These are phyloP conservation scores for Carex parvula DNA, from an alignment of 176 grass and related monocot species.

Conservation along the genomic window DNA sequence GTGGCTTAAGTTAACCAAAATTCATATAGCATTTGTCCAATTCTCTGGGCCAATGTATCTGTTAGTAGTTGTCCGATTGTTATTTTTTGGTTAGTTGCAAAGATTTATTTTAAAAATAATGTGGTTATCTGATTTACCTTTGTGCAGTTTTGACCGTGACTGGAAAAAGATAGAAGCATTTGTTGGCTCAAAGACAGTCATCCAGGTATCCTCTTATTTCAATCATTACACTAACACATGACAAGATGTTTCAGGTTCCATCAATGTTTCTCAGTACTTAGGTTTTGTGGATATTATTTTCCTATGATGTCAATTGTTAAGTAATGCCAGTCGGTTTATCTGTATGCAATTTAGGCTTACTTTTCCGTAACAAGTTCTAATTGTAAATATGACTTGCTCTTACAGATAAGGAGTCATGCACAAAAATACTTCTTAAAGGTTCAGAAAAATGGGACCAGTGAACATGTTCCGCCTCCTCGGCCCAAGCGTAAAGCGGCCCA, in stretches of 20 bases:
- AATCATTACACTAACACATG: background rate
- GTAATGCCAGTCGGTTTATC: background rate
- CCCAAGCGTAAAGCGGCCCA: conserved; percentile 98
- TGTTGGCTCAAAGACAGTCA: conserved; percentile 91
- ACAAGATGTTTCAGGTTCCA: background rate
- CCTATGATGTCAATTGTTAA: conserved; percentile 5
- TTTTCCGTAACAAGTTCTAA: background rate
- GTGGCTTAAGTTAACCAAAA: background rate
- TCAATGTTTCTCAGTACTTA: background rate
- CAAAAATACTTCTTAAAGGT: conserved; percentile 99
- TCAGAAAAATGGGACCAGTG: conserved; percentile 93
- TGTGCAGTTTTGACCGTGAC: conserved; percentile 85
- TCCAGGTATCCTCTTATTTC: conserved; percentile 56
- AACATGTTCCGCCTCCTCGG: conserved; percentile 89
- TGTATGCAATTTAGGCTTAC: background rate
- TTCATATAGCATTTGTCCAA: background rate
- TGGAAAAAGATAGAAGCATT: conserved; percentile 99
- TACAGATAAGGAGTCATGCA: conserved; percentile 95
- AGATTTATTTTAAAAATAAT: background rate
- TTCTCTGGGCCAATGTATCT: background rate
- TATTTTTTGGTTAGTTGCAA: background rate
- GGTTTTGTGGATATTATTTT: background rate
- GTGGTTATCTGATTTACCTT: conserved; percentile 3
- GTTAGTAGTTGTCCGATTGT: background rate
- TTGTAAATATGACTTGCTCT: conserved; percentile 8